These are phyloP conservation scores for Podosphaera fusca DNA, from an alignment of 2,329 filamentous ascomycete species.

Conservation along the genomic window DNA sequence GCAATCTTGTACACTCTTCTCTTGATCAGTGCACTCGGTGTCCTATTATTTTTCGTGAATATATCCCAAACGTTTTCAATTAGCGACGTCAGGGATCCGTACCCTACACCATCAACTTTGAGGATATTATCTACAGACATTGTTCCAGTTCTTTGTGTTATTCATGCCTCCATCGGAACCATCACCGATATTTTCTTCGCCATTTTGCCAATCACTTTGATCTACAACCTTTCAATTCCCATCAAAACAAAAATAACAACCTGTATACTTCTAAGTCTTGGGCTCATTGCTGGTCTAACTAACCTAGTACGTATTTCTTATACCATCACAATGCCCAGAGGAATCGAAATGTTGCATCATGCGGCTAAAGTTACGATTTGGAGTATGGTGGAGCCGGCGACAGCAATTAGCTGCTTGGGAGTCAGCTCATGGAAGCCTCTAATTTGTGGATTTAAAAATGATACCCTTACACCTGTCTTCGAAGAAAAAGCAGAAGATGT, in stretches of 20 bases:
- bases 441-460: not conserved
- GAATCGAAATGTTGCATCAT: conserved; percentile 6
- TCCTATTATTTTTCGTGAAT: conserved; percentile 3
- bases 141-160: conserved; percentile 1
- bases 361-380: conserved; percentile 7
- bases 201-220: conserved; percentile 4
- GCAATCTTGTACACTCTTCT: not conserved
- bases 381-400: conserved; percentile 8
- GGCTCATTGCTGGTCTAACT: conserved; percentile 5
- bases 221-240: conserved; percentile 5
- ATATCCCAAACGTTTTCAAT: conserved; percentile 6
- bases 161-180: conserved; percentile 2
- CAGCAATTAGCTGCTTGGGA: conserved; percentile 6
- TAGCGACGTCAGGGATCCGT: conserved; percentile 1
- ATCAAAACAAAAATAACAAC: not conserved
- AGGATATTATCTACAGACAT: not conserved
- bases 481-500: too few relatives aligned
- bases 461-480: too few relatives aligned
- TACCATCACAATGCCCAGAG: conserved; percentile 2
- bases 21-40: not conserved
- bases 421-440: conserved; percentile 6
- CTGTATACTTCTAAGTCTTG: not conserved
- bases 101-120: too few relatives aligned
- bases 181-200: conserved; percentile 5
- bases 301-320: conserved; percentile 7